Evolutionary conservation across 2,329 filamentous ascomycete species (phyloP).

Genomic region (Chaetomium sp.): DNA sequence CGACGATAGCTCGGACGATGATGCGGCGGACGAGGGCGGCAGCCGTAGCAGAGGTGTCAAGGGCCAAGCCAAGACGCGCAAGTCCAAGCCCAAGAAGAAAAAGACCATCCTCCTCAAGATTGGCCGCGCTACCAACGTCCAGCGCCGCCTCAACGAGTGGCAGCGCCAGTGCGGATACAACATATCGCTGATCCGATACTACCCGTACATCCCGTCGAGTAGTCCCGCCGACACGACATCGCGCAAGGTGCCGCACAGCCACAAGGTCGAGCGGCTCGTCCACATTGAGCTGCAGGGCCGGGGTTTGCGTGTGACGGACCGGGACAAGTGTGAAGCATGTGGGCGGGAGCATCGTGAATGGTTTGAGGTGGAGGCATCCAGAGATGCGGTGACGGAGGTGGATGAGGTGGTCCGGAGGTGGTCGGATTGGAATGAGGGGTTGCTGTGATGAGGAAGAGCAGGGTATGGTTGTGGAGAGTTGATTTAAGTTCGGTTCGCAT

Average conservation of each 20-base stretch:
- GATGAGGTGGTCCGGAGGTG: constrained; percentile 66
- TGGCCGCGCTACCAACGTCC: constrained; percentile 70
- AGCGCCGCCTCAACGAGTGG: constrained; percentile 89
- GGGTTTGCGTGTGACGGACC: constrained; percentile 47
- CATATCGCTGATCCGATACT: constrained; percentile 81
- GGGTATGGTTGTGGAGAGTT: too few relatives aligned
- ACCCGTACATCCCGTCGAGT: constrained; percentile 64
- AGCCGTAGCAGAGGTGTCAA: constrained; percentile 12
- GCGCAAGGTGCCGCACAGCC: constrained; percentile 74
- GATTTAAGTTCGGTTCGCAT: too few relatives aligned
- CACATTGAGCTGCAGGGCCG: constrained; percentile 76
- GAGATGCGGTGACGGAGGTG: constrained; percentile 61
- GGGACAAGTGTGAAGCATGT: constrained; percentile 63
- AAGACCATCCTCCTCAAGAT: constrained; percentile 65
- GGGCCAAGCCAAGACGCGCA: background rate
- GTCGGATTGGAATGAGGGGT: constrained; percentile 71
- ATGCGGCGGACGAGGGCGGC: background rate
- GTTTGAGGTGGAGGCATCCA: constrained; percentile 80
- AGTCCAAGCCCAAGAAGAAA: constrained; percentile 23
- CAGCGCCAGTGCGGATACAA: constrained; percentile 85
- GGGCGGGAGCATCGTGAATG: constrained; percentile 86
- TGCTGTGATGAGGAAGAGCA: background rate
- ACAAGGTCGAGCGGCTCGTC: constrained; percentile 82
- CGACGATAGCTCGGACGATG: background rate
- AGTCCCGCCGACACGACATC: constrained; percentile 31